phyloP scores from a whole-genome alignment of 1,284 basidiomycete species.

The Schizopora paradoxa region DNA sequence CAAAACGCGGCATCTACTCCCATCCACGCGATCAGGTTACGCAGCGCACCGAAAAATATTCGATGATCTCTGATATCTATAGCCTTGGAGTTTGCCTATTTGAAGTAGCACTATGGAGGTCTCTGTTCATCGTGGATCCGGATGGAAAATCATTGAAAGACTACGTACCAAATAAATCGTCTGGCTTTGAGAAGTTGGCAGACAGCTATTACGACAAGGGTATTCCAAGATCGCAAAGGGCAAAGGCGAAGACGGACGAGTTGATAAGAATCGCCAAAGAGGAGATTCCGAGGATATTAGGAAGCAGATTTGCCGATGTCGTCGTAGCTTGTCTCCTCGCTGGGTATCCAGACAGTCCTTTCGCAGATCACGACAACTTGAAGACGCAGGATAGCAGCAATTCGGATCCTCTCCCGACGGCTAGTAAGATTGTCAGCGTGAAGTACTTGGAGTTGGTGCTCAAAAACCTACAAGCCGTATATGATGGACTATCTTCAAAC shows the following conservation, averaged over 20 bases:
- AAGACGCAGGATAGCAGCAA: background rate
- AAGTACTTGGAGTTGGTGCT: background rate
- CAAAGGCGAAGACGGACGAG: background rate
- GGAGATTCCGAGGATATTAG: background rate
- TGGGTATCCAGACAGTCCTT: no score
- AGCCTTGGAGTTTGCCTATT: slow-evolving; percentile 14
- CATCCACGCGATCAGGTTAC: slow-evolving; percentile 5
- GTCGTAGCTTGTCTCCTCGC: background rate
- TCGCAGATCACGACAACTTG: no score
- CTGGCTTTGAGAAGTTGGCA: background rate
- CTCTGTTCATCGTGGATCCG: slow-evolving; percentile 1
- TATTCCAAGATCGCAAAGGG: background rate
- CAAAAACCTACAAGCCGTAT: background rate
- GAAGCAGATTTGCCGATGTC: background rate
- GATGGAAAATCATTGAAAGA: background rate
- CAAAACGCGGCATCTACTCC: background rate
- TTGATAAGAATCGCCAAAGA: background rate
- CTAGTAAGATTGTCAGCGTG: background rate
- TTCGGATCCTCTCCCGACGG: background rate
- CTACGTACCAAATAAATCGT: slow-evolving; percentile 1
- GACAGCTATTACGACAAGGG: background rate
- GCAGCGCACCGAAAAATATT: background rate
- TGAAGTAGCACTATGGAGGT: slow-evolving; percentile 14
- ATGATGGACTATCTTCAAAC: no score
- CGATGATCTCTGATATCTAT: slow-evolving; percentile 12